These are phyloP conservation scores for Extremus antarcticus DNA, from an alignment of 495 filamentous ascomycete species.

Conservation along the genomic window DNA sequence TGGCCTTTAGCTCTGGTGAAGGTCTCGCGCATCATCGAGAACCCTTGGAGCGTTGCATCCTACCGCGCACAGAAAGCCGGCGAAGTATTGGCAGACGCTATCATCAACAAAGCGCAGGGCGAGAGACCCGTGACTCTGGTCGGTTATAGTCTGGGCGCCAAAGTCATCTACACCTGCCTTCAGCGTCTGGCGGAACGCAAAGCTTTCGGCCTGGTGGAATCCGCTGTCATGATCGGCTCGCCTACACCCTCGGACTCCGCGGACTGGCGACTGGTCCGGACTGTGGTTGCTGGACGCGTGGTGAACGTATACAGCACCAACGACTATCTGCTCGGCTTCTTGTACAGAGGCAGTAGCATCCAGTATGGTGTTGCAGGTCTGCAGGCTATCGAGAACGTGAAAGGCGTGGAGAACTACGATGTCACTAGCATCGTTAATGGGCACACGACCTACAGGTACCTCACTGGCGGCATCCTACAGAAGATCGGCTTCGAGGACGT, in stretches of 20 bases:
- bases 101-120: slow-evolving; percentile 80
- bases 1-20: slow-evolving; percentile 74
- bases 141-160: slow-evolving; percentile 84
- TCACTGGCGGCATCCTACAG: slow-evolving; percentile 57
- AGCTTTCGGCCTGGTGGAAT: slow-evolving; percentile 80
- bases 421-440: slow-evolving; percentile 62
- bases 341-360: slow-evolving; percentile 66
- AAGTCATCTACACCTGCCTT: slow-evolving; percentile 76
- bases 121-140: slow-evolving; percentile 80
- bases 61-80: slow-evolving; percentile 80
- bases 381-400: slow-evolving; percentile 51
- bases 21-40: slow-evolving; percentile 71
- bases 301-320: slow-evolving; percentile 71
- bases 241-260: slow-evolving; percentile 57
- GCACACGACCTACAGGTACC: slow-evolving; percentile 58
- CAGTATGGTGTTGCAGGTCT: slow-evolving; percentile 70
- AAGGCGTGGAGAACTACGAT: slow-evolving; percentile 65
- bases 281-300: slow-evolving; percentile 60
- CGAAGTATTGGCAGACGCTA: slow-evolving; percentile 68
- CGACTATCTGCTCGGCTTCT: slow-evolving; percentile 64
- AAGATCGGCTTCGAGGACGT: slow-evolving; percentile 59
- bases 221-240: slow-evolving; percentile 70
- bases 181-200: slow-evolving; percentile 60
- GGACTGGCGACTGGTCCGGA: slow-evolving; percentile 59
- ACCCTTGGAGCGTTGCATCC: slow-evolving; percentile 78